phyloP scores from a whole-genome alignment of 305 asterid species.

The Plantago rigida region DNA sequence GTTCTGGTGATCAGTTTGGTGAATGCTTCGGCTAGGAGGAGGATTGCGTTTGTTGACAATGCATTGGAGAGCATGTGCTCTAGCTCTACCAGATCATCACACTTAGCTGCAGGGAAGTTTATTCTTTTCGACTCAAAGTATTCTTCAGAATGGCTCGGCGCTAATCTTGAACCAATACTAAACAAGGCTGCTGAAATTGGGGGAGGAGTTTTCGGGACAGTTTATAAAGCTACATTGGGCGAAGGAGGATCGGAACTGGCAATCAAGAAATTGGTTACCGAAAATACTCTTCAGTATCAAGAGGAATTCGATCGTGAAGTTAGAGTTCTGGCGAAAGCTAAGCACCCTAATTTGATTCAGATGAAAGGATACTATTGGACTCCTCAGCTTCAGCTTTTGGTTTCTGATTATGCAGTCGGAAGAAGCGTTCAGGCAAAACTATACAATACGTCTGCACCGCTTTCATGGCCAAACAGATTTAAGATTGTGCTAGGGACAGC shows the following conservation, averaged over 20 bases:
- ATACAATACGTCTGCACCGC: slow-evolving; percentile 42
- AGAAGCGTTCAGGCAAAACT: slow-evolving; percentile 64
- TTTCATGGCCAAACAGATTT: slow-evolving; percentile 63
- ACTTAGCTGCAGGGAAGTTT: slow-evolving; percentile 54
- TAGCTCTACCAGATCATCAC: slow-evolving; percentile 58
- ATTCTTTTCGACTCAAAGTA: slow-evolving; percentile 53
- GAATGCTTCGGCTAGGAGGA: slow-evolving; percentile 60
- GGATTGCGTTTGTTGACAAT: slow-evolving; percentile 47
- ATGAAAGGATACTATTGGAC: slow-evolving; percentile 88
- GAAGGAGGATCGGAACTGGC: slow-evolving; percentile 48
- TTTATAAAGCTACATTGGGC: slow-evolving; percentile 54
- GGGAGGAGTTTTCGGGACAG: slow-evolving; percentile 75
- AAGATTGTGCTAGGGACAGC: slow-evolving; percentile 65
- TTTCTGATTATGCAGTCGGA: slow-evolving; percentile 52
- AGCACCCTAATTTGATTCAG: slow-evolving; percentile 58
- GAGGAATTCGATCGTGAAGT: slow-evolving; percentile 86
- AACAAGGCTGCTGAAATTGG: slow-evolving; percentile 68
- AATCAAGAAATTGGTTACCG: slow-evolving; percentile 60
- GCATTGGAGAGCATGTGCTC: slow-evolving; percentile 87
- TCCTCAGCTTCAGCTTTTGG: slow-evolving; percentile 70
- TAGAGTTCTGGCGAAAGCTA: slow-evolving; percentile 60
- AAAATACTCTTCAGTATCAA: slow-evolving; percentile 52
- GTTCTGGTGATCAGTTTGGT: slow-evolving; percentile 55
- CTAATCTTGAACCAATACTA: slow-evolving; percentile 44
- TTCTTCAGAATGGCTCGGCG: slow-evolving; percentile 36